Evolutionary conservation across 169 alveolate genomes (phyloP).

Genomic region (Cryptosporidium parvum): DNA sequence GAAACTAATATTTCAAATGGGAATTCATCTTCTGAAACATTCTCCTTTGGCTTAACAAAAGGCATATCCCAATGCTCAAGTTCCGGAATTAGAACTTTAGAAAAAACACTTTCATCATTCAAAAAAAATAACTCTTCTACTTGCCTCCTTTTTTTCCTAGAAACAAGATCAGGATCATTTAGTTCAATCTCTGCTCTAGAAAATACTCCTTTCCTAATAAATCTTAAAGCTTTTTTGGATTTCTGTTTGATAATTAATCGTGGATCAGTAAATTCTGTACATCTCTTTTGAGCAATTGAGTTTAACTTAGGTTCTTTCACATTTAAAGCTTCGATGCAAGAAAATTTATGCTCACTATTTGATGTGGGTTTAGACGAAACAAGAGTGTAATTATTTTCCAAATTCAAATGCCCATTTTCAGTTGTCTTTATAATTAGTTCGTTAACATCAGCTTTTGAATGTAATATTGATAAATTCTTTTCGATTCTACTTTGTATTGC

Average conservation of each 20-base stretch:
- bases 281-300: neutral
- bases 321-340: neutral
- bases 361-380: neutral
- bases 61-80: slow-evolving; percentile 64
- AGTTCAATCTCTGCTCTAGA: slow-evolving; percentile 13
- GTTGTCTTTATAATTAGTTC: neutral
- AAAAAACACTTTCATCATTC: slow-evolving; percentile 56
- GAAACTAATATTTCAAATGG: slow-evolving; percentile 78
- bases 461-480: neutral
- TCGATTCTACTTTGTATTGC: slow-evolving; percentile 28
- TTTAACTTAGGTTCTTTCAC: neutral
- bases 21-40: slow-evolving; percentile 48
- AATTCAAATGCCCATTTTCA: neutral
- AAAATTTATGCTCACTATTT: neutral
- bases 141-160: slow-evolving; percentile 22
- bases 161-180: neutral
- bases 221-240: slow-evolving; percentile 42
- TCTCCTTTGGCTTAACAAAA: slow-evolving; percentile 73
- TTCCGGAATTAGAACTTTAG: slow-evolving; percentile 28
- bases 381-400: neutral
- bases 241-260: slow-evolving; percentile 45
- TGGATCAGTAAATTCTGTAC: slow-evolving; percentile 6
- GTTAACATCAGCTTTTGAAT: neutral
- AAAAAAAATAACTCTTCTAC: slow-evolving; percentile 40
- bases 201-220: slow-evolving; percentile 40